phyloP scores from a whole-genome alignment of 345 rosid species.

The Balakata baccata region DNA sequence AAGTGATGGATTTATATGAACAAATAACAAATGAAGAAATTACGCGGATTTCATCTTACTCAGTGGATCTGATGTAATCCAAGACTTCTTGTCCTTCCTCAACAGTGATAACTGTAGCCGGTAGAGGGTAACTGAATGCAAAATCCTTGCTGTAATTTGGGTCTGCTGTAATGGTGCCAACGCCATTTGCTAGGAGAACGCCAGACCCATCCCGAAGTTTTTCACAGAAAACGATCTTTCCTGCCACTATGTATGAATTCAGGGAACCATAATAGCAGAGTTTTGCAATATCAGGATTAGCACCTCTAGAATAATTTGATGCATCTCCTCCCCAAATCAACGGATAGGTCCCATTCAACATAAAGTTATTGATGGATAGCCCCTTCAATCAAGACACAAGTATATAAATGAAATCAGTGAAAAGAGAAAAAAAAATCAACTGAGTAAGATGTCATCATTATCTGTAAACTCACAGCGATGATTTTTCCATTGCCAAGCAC shows the following conservation, averaged over 20 bases:
- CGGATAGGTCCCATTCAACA: conserved; percentile 21
- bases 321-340: conserved; percentile 42
- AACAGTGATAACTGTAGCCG: conserved; percentile 24
- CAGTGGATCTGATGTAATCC: conserved; percentile 22
- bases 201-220: conserved; percentile 17
- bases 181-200: conserved; percentile 19
- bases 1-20: neutral
- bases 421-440: neutral
- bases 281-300: conserved; percentile 15
- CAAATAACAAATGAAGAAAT: neutral
- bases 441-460: too few species aligned
- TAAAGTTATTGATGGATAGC: conserved; percentile 13
- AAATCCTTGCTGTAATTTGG: conserved; percentile 14
- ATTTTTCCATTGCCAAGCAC: conserved; percentile 38
- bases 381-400: conserved; percentile 1
- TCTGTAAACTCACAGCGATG: conserved; percentile 18
- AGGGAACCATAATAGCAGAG: conserved; percentile 18
- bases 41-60: conserved; percentile 8
- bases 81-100: conserved; percentile 21
- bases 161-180: conserved; percentile 29
- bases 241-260: conserved; percentile 23
- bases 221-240: conserved; percentile 33
- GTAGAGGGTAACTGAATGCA: conserved; percentile 34
- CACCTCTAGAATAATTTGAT: conserved; percentile 33
- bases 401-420: neutral